These are phyloP conservation scores for Senna tora DNA, from an alignment of 306 rosid species.

Conservation along the genomic window DNA sequence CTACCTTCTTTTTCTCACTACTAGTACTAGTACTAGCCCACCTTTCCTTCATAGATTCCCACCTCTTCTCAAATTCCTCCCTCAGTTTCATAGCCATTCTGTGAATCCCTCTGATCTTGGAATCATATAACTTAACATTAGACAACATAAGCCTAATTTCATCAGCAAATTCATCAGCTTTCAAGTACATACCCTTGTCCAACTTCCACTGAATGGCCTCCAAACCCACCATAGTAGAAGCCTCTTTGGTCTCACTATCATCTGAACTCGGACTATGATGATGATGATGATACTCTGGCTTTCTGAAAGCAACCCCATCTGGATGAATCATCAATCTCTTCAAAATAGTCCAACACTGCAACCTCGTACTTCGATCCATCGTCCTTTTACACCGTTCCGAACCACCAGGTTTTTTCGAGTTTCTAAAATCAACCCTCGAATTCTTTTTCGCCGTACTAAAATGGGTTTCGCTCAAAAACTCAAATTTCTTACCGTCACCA, in stretches of 20 bases:
- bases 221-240: neutral
- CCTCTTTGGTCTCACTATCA: neutral
- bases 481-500: too few species aligned
- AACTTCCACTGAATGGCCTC: constrained; percentile 12
- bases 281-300: neutral
- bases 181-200: neutral
- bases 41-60: constrained; percentile 8
- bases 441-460: too few species aligned
- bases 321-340: constrained; percentile 30
- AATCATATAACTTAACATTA: neutral
- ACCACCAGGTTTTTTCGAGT: neutral
- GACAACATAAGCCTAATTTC: constrained; percentile 5
- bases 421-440: neutral
- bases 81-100: neutral
- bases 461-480: neutral
- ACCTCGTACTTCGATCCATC: neutral
- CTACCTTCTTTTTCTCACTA: neutral
- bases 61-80: neutral
- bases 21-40: neutral
- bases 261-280: neutral
- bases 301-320: constrained; percentile 21
- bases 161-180: constrained; percentile 16
- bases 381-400: neutral
- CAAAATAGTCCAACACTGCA: constrained; percentile 30
- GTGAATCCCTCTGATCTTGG: neutral